Percentiles rank a stretch among this genome's conserved stretches.
These are phyloP conservation scores for Bullera alba DNA, from an alignment of 768 basidiomycete genomes.

Conservation along the genomic window DNA sequence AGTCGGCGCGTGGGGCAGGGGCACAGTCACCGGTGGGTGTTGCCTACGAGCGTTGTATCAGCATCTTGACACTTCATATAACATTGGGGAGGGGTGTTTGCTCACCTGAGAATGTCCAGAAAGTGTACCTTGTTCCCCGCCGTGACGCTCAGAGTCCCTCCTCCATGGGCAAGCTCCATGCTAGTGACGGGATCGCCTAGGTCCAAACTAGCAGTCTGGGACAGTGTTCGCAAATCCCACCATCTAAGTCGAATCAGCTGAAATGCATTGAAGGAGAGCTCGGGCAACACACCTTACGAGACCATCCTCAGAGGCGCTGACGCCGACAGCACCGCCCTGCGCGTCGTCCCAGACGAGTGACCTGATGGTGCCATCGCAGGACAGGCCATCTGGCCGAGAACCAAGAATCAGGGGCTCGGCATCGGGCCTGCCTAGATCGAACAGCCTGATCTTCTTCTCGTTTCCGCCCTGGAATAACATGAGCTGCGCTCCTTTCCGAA, in stretches of 20 bases:
- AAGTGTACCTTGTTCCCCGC: constrained; percentile 89
- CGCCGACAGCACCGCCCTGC: constrained; percentile 63
- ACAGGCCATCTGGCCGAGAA: constrained; percentile 52
- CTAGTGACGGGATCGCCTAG: constrained; percentile 79
- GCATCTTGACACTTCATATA: constrained; percentile 52
- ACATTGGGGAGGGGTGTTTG: constrained; percentile 42
- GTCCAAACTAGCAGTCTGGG: constrained; percentile 61
- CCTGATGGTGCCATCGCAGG: constrained; percentile 84
- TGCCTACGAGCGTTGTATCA: too few relatives aligned
- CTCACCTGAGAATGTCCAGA: constrained; percentile 57
- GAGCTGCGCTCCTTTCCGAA: background rate
- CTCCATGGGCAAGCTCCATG: constrained; percentile 78
- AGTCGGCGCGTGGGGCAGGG: constrained; percentile 77
- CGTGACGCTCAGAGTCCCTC: constrained; percentile 77
- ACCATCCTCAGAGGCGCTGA: constrained; percentile 88
- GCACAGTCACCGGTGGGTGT: constrained; percentile 65
- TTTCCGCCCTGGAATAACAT: constrained; percentile 66
- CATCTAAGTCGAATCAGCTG: constrained; percentile 54
- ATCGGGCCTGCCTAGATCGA: constrained; percentile 78
- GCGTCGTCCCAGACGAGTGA: constrained; percentile 84
- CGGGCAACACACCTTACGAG: constrained; percentile 70
- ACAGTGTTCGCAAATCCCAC: constrained; percentile 87
- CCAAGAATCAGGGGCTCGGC: constrained; percentile 76
- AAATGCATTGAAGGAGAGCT: background rate
- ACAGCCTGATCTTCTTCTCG: constrained; percentile 95